These are phyloP conservation scores for Pseudogymnoascus destructans DNA, from an alignment of 2,329 filamentous ascomycete species.

Conservation along the genomic window DNA sequence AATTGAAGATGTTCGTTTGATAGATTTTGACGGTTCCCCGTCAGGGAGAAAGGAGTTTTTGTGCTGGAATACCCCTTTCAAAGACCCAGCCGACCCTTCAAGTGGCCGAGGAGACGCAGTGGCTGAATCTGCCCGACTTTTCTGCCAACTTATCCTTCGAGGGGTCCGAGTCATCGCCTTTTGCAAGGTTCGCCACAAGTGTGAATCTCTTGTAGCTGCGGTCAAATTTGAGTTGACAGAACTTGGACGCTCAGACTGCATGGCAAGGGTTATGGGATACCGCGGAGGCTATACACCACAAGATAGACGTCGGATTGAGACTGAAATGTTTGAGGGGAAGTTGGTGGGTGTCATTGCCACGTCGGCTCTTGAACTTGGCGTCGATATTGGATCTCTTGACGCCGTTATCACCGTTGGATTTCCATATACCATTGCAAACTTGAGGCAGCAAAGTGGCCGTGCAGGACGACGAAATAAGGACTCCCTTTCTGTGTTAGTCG, in stretches of 20 bases:
- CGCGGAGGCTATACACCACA: slow-evolving; percentile 88
- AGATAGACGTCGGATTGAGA: slow-evolving; percentile 77
- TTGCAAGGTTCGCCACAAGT: slow-evolving; percentile 75
- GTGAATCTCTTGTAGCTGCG: slow-evolving; percentile 69
- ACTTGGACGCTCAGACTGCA: slow-evolving; percentile 62
- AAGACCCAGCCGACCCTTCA: slow-evolving; percentile 73
- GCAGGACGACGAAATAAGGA: slow-evolving; percentile 89
- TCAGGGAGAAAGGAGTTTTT: slow-evolving; percentile 88
- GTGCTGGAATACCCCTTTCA: slow-evolving; percentile 95
- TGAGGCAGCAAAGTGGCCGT: slow-evolving; percentile 86
- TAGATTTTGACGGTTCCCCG: slow-evolving; percentile 87
- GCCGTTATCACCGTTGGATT: slow-evolving; percentile 91
- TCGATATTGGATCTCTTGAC: slow-evolving; percentile 89
- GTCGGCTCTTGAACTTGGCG: slow-evolving; percentile 80
- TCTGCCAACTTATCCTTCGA: slow-evolving; percentile 77
- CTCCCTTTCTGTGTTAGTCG: slow-evolving; percentile 78
- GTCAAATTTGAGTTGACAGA: slow-evolving; percentile 64
- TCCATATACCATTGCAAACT: slow-evolving; percentile 86
- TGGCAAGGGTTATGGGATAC: slow-evolving; percentile 81
- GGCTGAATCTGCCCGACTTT: slow-evolving; percentile 75
- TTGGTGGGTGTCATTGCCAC: slow-evolving; percentile 89
- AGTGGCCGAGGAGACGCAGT: slow-evolving; percentile 76
- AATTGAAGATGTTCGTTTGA: slow-evolving; percentile 63
- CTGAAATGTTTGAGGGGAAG: slow-evolving; percentile 94
- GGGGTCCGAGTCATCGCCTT: slow-evolving; percentile 91